Evolutionary conservation across 2,329 filamentous ascomycete species (phyloP), one percentile per base, ranked within the genome.

Genomic region (Teratosphaeria epicoccoides): DNA sequence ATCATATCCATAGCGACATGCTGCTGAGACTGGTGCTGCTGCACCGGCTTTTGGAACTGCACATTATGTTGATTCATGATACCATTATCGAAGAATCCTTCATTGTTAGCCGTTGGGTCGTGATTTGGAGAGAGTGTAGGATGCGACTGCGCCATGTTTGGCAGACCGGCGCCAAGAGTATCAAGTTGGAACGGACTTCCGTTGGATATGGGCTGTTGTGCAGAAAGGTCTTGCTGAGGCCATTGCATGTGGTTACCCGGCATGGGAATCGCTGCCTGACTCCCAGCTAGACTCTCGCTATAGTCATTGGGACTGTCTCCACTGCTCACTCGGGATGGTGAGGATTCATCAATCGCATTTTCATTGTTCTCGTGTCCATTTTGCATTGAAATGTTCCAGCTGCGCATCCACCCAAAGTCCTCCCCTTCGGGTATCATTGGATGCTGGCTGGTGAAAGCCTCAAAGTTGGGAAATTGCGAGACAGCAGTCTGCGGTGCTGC

Each of bases 241-340:
- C 86, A 81, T 47, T 57, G 57, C 24, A 60, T 59, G 49, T 56
- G 59, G 44, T 56, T 59, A 43, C 59, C 59, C 26, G 57, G 60
- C 29, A 62, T 57, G 2, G 58, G 49, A 26, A 66, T 55, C 12
- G 25, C 44, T 22, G 20, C 44, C 23, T 60, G 57, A 25, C 87
- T 88, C 68, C 96, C 89, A 52, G 93, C 76, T 84, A 95, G 89
- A 54, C 89, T 82, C 66, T 97, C 93, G 70, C 23, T 94, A 68
- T 90, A 87, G 48, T 85, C 87, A 67, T 87, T 91, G 65, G 94
- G 90, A 70, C 90, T 97, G 53, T 87, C 88, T 43, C 88, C 95
- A 72, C 91, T 97, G 73, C 91, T 97, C 68, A 97, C 91, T 46
- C 89, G 89, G 7, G 93, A 97, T 14, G 93, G 93, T 12, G 93